Conservation (phyloP, 2,329 filamentous ascomycete genomes). For the Aspergillus ochraceoroseus region DNA sequence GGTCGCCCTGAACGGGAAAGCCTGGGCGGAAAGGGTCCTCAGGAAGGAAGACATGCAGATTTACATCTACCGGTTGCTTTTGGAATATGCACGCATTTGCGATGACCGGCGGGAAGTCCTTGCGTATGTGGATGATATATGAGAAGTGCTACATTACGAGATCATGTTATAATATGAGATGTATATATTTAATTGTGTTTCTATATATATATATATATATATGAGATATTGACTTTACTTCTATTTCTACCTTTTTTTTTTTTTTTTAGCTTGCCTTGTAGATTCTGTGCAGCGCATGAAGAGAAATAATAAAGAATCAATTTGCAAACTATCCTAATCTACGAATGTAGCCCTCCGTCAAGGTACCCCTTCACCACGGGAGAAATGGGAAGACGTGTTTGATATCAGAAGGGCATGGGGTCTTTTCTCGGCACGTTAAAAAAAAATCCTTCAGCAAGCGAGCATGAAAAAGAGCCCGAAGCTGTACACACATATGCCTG, state of each 20-base stretch:
- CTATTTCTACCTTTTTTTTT: too few relatives aligned
- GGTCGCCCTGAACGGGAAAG: constrained; percentile 62
- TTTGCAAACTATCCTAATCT: constrained; percentile 8
- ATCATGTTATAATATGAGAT: too few relatives aligned
- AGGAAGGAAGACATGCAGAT: constrained; percentile 69
- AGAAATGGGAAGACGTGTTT: constrained; percentile 43
- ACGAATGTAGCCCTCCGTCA: constrained; percentile 45
- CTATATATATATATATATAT: too few relatives aligned
- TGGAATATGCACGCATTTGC: constrained; percentile 57
- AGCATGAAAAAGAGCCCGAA: constrained; percentile 54
- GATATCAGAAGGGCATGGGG: constrained; percentile 45
- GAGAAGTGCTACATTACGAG: too few relatives aligned
- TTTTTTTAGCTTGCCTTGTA: too few relatives aligned
- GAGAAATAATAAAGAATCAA: too few relatives aligned
- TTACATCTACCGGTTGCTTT: constrained; percentile 60
- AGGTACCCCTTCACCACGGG: constrained; percentile 45
- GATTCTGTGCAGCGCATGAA: too few relatives aligned
- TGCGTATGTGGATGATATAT: constrained; percentile 19
- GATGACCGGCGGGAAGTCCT: constrained; percentile 24
- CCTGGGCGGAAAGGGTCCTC: constrained; percentile 64
- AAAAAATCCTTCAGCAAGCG: constrained; percentile 62
- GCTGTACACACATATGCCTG: constrained; percentile 71
- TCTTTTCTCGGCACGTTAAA: constrained; percentile 60
- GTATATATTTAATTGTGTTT: too few relatives aligned
- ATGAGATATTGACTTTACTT: too few relatives aligned